Evolutionary conservation across 768 basidiomycete genomes (phyloP).

Genomic region (Leucosporidium creatinivorum): DNA sequence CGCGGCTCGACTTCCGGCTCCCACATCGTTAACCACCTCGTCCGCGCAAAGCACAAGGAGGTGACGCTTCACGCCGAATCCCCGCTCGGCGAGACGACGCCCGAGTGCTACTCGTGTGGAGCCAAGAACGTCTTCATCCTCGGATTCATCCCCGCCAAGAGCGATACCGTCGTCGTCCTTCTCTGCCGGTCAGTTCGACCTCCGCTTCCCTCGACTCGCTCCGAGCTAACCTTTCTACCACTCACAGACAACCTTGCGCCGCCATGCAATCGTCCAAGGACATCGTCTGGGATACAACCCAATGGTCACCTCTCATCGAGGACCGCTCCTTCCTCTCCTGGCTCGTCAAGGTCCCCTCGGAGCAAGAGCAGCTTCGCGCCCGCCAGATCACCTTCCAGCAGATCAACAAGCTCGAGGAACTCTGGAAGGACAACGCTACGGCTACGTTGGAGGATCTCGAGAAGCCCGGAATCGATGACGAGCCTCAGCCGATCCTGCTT

Average conservation of each 20-base stretch:
- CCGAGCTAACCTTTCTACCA: slow-evolving; percentile 4
- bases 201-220: not conserved
- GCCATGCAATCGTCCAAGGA: slow-evolving; percentile 81
- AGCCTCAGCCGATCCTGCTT: slow-evolving; percentile 81
- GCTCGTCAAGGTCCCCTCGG: slow-evolving; percentile 94
- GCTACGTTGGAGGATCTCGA: slow-evolving; percentile 95
- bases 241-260: slow-evolving; percentile 84
- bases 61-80: slow-evolving; percentile 93
- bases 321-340: slow-evolving; percentile 98
- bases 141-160: slow-evolving; percentile 98
- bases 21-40: slow-evolving; percentile 97
- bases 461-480: slow-evolving; percentile 95
- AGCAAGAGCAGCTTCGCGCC: slow-evolving; percentile 90
- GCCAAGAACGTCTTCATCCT: slow-evolving; percentile 99
- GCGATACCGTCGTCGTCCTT: slow-evolving; percentile 95
- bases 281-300: slow-evolving; percentile 94
- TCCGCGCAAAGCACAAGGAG: slow-evolving; percentile 98
- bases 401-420: slow-evolving; percentile 92
- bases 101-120: slow-evolving; percentile 98
- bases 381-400: slow-evolving; percentile 95
- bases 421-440: slow-evolving; percentile 95
- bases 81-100: slow-evolving; percentile 91
- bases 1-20: slow-evolving; percentile 88
- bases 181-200: slow-evolving; percentile 72
- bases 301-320: slow-evolving; percentile 98